Conservation (phyloP, 2,329 filamentous ascomycete genomes). For the Torrubiellomyces zombiae region DNA sequence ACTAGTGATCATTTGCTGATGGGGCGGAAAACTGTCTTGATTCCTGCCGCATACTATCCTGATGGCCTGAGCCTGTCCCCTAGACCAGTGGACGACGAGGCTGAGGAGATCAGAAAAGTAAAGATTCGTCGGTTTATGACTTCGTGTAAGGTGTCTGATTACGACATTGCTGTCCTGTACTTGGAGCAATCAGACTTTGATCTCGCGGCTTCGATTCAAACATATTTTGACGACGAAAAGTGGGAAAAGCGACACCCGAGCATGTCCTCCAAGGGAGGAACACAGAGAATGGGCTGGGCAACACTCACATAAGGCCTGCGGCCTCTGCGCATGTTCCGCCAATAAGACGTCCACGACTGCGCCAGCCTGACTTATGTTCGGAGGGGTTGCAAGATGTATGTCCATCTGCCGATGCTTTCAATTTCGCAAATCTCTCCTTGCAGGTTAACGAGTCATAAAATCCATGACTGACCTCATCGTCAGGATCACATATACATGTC, state of each 20-base stretch:
- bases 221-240: slow-evolving; percentile 53
- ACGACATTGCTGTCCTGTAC: slow-evolving; percentile 59
- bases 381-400: too few species aligned
- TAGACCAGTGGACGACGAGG: slow-evolving; percentile 54
- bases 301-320: too few species aligned
- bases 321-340: too few species aligned
- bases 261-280: too few species aligned
- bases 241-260: slow-evolving; percentile 58
- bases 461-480: too few species aligned
- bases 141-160: slow-evolving; percentile 59
- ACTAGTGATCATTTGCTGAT: slow-evolving; percentile 54
- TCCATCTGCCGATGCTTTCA: too few species aligned
- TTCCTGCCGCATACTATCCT: slow-evolving; percentile 55
- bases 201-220: slow-evolving; percentile 43
- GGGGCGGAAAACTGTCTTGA: slow-evolving; percentile 51
- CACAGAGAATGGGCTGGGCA: too few species aligned
- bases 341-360: too few species aligned
- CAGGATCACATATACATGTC: too few species aligned
- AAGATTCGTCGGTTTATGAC: slow-evolving; percentile 67
- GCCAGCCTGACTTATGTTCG: too few species aligned
- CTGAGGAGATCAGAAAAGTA: slow-evolving; percentile 53
- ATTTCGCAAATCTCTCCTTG: too few species aligned
- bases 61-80: slow-evolving; percentile 52
- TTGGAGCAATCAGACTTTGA: slow-evolving; percentile 54
- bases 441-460: too few species aligned